A percentile compares a stretch with the other conserved stretches of the same genome.
phyloP scores from a whole-genome alignment of 352 stramenopile species.

The Phytophthora colocasiae region DNA sequence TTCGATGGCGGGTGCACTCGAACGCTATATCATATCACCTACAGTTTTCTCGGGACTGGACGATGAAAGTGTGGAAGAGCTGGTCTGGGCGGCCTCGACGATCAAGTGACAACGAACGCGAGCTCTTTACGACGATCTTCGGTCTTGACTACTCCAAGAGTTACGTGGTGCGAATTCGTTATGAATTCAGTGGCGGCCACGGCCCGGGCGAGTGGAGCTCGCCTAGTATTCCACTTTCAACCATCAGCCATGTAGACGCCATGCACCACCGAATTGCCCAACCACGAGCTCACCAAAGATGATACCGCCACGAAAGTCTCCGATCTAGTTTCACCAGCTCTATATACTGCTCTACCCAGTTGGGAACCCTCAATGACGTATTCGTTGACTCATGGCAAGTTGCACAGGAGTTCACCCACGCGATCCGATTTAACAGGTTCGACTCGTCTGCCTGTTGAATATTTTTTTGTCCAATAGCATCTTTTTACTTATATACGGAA shows the following conservation, averaged over 20 bases:
- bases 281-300: slow-evolving; percentile 25
- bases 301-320: slow-evolving; percentile 2
- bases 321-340: not conserved
- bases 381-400: slow-evolving; percentile 1
- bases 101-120: slow-evolving; percentile 55
- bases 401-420: slow-evolving; percentile 7
- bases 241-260: slow-evolving; percentile 42
- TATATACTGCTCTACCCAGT: not conserved
- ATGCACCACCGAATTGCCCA: slow-evolving; percentile 33
- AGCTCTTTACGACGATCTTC: slow-evolving; percentile 70
- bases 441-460: slow-evolving; percentile 15
- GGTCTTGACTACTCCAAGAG: slow-evolving; percentile 78
- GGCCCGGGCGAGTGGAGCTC: slow-evolving; percentile 67
- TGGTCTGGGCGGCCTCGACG: slow-evolving; percentile 61
- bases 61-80: slow-evolving; percentile 84
- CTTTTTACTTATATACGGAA: slow-evolving; percentile 19
- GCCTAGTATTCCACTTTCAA: slow-evolving; percentile 55
- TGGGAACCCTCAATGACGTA: slow-evolving; percentile 7
- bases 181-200: slow-evolving; percentile 61
- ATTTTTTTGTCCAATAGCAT: slow-evolving; percentile 30
- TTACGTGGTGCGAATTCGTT: slow-evolving; percentile 78
- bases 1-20: slow-evolving; percentile 62
- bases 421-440: slow-evolving; percentile 12
- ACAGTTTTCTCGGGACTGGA: slow-evolving; percentile 76
- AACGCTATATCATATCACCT: slow-evolving; percentile 67